These are phyloP conservation scores for Rhododendron henanense DNA, from an alignment of 148 eudicot genomes.

Conservation along the genomic window DNA sequence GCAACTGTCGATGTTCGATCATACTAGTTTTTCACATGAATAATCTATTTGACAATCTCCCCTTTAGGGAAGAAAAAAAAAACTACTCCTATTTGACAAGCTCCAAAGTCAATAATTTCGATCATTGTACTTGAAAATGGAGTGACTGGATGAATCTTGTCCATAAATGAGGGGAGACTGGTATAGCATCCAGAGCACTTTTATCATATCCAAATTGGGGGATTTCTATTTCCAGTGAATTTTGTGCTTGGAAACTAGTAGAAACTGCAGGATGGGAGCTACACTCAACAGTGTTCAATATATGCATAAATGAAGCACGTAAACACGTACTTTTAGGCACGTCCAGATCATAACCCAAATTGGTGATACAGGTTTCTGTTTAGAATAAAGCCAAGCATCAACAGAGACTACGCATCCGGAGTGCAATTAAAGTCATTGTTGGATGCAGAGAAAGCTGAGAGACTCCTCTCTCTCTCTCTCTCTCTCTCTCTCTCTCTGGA, in stretches of 20 bases:
- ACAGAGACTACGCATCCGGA: neutral
- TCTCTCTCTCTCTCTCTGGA: conserved; percentile 8
- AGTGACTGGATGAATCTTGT: neutral
- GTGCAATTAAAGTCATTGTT: conserved; percentile 10
- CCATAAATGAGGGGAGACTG: neutral
- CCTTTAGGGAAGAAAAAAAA: neutral
- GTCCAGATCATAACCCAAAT: neutral
- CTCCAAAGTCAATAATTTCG: neutral
- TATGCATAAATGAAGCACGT: neutral
- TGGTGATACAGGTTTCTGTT: neutral
- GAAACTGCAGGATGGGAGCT: neutral
- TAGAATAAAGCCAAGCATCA: conserved; percentile 17
- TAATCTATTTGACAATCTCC: neutral
- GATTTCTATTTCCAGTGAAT: neutral
- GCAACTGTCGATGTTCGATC: neutral
- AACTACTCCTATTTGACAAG: neutral
- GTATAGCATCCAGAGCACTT: neutral
- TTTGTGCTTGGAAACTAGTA: neutral
- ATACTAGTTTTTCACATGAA: neutral
- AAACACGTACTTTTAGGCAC: neutral
- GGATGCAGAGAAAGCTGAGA: conserved; percentile 37
- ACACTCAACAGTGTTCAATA: neutral
- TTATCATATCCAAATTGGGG: neutral
- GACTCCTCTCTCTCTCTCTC: conserved; percentile 5
- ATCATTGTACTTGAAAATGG: neutral